Percentiles rank a stretch among this genome's conserved stretches.
Conservation (phyloP, 495 filamentous ascomycete genomes). For the Talaromyces borbonicus region DNA sequence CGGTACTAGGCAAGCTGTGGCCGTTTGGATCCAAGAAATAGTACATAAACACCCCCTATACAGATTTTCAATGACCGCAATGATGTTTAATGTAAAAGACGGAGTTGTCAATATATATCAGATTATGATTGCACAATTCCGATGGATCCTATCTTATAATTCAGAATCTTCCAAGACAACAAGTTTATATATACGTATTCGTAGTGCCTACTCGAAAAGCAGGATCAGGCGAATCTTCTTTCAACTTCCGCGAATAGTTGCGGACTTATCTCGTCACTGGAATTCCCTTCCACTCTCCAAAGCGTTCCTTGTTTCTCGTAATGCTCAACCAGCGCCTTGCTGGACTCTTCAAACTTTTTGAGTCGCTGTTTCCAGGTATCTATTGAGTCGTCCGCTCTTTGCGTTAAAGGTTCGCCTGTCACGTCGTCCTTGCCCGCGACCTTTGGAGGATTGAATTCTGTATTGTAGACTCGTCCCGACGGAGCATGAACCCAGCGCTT, state of each 20-base stretch:
- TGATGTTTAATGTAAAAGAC: slow-evolving; percentile 8
- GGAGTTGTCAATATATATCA: too few species aligned
- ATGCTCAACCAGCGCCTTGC: slow-evolving; percentile 73
- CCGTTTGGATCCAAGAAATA: neutral
- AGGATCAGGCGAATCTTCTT: slow-evolving; percentile 49
- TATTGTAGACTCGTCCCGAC: slow-evolving; percentile 89
- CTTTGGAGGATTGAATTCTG: slow-evolving; percentile 77
- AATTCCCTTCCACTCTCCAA: slow-evolving; percentile 78
- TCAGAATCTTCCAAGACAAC: too few species aligned
- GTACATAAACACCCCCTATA: slow-evolving; percentile 1
- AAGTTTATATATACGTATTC: slow-evolving; percentile 4
- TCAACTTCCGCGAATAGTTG: slow-evolving; percentile 73
- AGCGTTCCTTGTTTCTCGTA: slow-evolving; percentile 80
- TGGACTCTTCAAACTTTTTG: slow-evolving; percentile 77
- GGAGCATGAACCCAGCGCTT: slow-evolving; percentile 91
- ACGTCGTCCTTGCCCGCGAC: slow-evolving; percentile 77
- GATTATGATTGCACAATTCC: too few species aligned
- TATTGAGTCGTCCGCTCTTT: slow-evolving; percentile 75
- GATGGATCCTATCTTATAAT: too few species aligned
- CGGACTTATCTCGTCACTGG: slow-evolving; percentile 88
- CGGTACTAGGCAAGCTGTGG: neutral
- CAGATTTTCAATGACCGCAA: slow-evolving; percentile 7
- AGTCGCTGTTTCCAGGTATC: slow-evolving; percentile 75
- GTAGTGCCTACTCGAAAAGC: slow-evolving; percentile 10
- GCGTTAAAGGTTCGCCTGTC: slow-evolving; percentile 78